Evolutionary conservation across 371 early-diverging fungal species (phyloP).

Genomic region (Entomophthora muscae): DNA sequence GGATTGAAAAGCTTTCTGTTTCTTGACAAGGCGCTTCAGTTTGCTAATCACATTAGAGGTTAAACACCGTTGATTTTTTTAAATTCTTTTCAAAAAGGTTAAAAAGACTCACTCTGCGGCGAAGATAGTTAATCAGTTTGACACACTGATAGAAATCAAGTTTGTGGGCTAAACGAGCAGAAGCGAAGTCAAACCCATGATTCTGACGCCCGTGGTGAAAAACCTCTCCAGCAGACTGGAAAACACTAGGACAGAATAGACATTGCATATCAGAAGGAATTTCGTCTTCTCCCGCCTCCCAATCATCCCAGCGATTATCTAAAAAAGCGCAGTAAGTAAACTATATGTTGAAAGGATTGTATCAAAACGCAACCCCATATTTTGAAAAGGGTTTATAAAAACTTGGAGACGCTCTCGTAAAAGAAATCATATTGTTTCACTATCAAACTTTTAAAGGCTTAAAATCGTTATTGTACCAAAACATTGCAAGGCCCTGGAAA

Average conservation of each 20-base stretch:
- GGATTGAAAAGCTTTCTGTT: constrained; percentile 12
- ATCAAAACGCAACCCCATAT: not conserved
- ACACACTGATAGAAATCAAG: constrained; percentile 78
- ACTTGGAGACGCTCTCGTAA: not conserved
- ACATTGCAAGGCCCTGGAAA: too few species aligned
- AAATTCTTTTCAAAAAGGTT: constrained; percentile 1
- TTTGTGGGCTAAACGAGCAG: constrained; percentile 10
- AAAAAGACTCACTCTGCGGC: constrained; percentile 23
- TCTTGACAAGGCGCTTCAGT: not conserved
- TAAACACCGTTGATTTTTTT: too few species aligned
- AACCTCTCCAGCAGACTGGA: constrained; percentile 24
- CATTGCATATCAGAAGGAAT: constrained; percentile 34
- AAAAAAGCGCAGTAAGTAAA: not conserved
- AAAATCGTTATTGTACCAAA: not conserved
- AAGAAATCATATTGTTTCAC: not conserved
- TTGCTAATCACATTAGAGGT: not conserved
- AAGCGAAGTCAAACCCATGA: constrained; percentile 51
- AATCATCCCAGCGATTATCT: constrained; percentile 40
- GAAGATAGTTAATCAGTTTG: constrained; percentile 68
- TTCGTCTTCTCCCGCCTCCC: constrained; percentile 57
- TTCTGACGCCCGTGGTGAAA: constrained; percentile 39
- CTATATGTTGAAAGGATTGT: not conserved
- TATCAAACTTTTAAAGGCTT: not conserved
- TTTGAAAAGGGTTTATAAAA: not conserved
- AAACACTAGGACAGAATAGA: constrained; percentile 41